These are phyloP conservation scores for Nicotiana undulata DNA, from an alignment of 257 asterid genomes.

Conservation along the genomic window DNA sequence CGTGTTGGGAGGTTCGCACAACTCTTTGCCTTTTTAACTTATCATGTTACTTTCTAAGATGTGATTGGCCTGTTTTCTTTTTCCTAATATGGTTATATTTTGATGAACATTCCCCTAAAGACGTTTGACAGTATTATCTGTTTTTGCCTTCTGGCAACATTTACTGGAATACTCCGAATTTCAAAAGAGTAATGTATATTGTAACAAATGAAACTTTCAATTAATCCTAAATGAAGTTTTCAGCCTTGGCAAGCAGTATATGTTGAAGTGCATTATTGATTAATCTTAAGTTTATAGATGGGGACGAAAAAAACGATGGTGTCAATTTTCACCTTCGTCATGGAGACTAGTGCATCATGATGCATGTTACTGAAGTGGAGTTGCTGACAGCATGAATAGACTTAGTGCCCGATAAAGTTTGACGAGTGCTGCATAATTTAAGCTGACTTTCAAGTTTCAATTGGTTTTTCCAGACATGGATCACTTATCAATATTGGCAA, in stretches of 20 bases:
- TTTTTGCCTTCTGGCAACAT: neutral
- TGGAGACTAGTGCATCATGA: neutral
- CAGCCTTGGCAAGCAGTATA: neutral
- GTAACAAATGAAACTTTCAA: neutral
- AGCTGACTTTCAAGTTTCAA: neutral
- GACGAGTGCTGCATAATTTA: neutral
- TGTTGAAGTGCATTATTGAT: neutral
- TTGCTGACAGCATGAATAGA: neutral
- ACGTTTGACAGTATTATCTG: neutral
- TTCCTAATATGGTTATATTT: neutral
- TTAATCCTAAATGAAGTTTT: neutral
- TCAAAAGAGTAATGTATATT: neutral
- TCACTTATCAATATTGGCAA: neutral
- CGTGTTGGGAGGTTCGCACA: neutral
- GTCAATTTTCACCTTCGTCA: neutral
- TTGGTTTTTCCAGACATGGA: neutral
- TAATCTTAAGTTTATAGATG: neutral
- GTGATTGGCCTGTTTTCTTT: neutral
- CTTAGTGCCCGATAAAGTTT: neutral
- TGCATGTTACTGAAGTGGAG: neutral
- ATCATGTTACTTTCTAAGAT: neutral
- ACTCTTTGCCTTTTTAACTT: neutral
- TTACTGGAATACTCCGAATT: neutral
- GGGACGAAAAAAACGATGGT: neutral
- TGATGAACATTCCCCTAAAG: neutral